These are phyloP conservation scores for Dittrichia graveolens DNA, from an alignment of 129 eudicot genomes.

Conservation along the genomic window DNA sequence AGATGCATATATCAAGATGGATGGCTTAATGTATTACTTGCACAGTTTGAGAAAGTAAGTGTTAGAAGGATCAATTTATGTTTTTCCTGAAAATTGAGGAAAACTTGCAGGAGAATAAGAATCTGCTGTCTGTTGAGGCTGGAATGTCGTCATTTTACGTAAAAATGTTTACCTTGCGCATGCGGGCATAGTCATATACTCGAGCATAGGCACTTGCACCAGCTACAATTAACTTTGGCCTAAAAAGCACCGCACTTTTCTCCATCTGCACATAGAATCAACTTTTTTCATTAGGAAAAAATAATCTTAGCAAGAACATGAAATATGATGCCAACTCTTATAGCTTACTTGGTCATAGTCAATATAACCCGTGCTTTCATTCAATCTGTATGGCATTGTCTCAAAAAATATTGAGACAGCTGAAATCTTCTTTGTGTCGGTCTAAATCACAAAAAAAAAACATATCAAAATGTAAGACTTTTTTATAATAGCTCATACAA, in stretches of 20 bases:
- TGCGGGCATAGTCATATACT: slow-evolving; percentile 82
- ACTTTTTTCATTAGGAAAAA: neutral
- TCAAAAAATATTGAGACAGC: slow-evolving; percentile 92
- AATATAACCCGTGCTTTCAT: slow-evolving; percentile 84
- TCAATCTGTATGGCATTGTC: slow-evolving; percentile 95
- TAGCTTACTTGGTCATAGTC: slow-evolving; percentile 84
- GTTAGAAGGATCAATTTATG: no score
- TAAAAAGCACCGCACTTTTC: slow-evolving; percentile 78
- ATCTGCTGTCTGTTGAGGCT: neutral
- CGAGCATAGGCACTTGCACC: slow-evolving; percentile 99
- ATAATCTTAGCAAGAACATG: neutral
- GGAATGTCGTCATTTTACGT: neutral
- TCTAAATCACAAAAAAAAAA: slow-evolving; percentile 45
- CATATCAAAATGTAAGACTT: slow-evolving; percentile 10
- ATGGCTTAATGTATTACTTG: no score
- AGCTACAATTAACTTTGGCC: slow-evolving; percentile 90
- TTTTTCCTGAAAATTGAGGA: no score
- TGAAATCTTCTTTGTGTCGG: slow-evolving; percentile 91
- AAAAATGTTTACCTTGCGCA: slow-evolving; percentile 64
- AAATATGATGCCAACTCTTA: slow-evolving; percentile 18
- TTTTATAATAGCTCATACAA: neutral
- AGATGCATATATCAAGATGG: no score
- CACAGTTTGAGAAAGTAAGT: no score
- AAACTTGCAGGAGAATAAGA: neutral
- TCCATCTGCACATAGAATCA: slow-evolving; percentile 60